Base-by-base conservation (phyloP, 495 filamentous ascomycete genomes). In the Cryomyces minteri region DNA sequence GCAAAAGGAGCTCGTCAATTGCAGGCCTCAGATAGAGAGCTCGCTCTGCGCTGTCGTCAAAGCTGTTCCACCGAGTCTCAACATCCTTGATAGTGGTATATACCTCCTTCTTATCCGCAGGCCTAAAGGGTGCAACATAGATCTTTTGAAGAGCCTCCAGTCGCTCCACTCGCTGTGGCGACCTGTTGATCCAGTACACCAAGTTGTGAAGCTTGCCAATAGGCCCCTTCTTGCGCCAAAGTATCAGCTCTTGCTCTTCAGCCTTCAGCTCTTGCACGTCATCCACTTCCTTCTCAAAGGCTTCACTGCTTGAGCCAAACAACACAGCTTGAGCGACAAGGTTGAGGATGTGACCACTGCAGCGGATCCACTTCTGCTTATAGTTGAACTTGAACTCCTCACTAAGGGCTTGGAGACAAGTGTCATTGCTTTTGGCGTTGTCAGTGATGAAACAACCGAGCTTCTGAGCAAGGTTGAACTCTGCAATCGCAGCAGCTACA, bases 171-270 rank as follows among this genome's bases (percentile, higher is more conserved):
- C 34, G 41, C 36, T 52, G 31, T 30, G 46, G 42, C 37, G 47
- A 52, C 25, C 38, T 14, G 18, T 40, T 39, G 12, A 52, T 52
- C 40, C 31, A 52, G 29, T 33, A 32, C 2, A 48, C 31, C n/a
- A 52, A 5, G 40, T 52, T 52, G 40, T 52, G 49, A 9, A 52
- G 46, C 49, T 48, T 52, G 31, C 49, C 43, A 39, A 48, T 34
- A 39, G 49, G 46, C 12, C 49, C 49, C 34, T 32, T 44, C 25
- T 32, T 28, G 6, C 47, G 49, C 49, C 39, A 52, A 31, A 41
- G 14, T 4, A 10, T 37, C 32, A 47, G 39, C 39, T 49, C 14
- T 6, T 32, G 9, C 41, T 44, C 40, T 25, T 37, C 30, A n/a
- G 39, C 14, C n/a, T 30, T 31, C 45, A 12, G 39, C 33, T 29